These are phyloP conservation scores for Hordeum marinum DNA, from an alignment of 176 grass and related monocot genomes.

Conservation along the genomic window DNA sequence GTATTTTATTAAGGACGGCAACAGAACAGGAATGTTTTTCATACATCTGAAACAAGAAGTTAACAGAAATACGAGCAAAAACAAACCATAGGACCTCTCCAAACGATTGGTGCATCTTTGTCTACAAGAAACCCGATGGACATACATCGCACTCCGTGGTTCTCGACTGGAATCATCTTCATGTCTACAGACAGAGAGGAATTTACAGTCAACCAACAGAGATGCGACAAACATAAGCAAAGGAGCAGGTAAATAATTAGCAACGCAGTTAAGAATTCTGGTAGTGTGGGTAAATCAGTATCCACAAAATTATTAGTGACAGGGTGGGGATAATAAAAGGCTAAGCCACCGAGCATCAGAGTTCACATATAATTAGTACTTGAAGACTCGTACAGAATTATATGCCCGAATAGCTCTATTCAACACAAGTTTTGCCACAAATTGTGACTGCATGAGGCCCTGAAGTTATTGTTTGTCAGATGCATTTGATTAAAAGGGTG, in stretches of 20 bases:
- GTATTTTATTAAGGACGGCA: background rate
- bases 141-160: slow-evolving; percentile 85
- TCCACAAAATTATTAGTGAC: background rate
- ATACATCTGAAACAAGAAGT: slow-evolving; percentile 1
- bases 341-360: background rate
- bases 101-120: slow-evolving; percentile 89
- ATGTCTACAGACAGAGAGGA: slow-evolving; percentile 43
- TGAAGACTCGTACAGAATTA: background rate
- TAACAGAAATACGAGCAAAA: slow-evolving; percentile 29
- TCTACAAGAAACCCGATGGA: slow-evolving; percentile 96
- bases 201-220: background rate
- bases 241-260: background rate
- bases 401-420: background rate
- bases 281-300: background rate
- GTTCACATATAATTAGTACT: background rate
- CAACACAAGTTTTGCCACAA: background rate
- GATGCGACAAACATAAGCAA: background rate
- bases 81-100: slow-evolving; percentile 99
- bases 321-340: background rate
- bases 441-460: background rate
- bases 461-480: background rate
- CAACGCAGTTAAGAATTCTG: background rate
- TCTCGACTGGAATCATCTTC: slow-evolving; percentile 97
- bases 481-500: background rate
- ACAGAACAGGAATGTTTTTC: background rate